These are phyloP conservation scores for Ilyonectria robusta DNA, from an alignment of 2,329 filamentous ascomycete species.

Conservation along the genomic window DNA sequence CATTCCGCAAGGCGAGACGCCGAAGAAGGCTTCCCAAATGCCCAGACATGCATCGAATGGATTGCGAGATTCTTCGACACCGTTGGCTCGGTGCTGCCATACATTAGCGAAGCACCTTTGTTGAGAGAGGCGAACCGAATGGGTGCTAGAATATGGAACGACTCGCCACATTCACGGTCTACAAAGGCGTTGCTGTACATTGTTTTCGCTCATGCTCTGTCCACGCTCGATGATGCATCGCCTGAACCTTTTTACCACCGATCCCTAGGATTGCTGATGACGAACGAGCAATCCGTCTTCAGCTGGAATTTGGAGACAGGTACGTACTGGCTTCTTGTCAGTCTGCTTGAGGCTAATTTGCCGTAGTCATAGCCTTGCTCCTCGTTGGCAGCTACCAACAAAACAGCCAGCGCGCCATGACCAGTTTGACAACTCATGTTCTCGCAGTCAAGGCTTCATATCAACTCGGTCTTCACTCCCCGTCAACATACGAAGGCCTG, in stretches of 20 bases:
- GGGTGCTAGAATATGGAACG: slow-evolving; percentile 10
- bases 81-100: slow-evolving; percentile 47
- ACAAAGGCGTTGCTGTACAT: slow-evolving; percentile 46
- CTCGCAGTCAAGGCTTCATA: slow-evolving; percentile 51
- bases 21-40: slow-evolving; percentile 35
- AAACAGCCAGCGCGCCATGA: slow-evolving; percentile 52
- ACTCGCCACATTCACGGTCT: slow-evolving; percentile 28
- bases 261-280: slow-evolving; percentile 44
- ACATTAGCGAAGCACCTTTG: slow-evolving; percentile 41
- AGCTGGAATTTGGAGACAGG: slow-evolving; percentile 39
- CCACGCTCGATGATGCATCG: slow-evolving; percentile 33
- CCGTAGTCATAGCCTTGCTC: slow-evolving; percentile 50
- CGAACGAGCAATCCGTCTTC: slow-evolving; percentile 41
- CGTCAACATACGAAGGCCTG: slow-evolving; percentile 44
- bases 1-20: neutral
- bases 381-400: slow-evolving; percentile 52
- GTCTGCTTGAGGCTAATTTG: neutral
- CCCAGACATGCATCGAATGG: slow-evolving; percentile 37
- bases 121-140: slow-evolving; percentile 40
- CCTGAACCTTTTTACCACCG: slow-evolving; percentile 48
- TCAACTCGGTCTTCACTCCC: slow-evolving; percentile 53
- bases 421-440: slow-evolving; percentile 50
- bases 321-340: slow-evolving; percentile 8
- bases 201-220: slow-evolving; percentile 49
- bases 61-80: slow-evolving; percentile 48